Conservation (phyloP, 306 rosid genomes). For the Spatholobus suberectus region DNA sequence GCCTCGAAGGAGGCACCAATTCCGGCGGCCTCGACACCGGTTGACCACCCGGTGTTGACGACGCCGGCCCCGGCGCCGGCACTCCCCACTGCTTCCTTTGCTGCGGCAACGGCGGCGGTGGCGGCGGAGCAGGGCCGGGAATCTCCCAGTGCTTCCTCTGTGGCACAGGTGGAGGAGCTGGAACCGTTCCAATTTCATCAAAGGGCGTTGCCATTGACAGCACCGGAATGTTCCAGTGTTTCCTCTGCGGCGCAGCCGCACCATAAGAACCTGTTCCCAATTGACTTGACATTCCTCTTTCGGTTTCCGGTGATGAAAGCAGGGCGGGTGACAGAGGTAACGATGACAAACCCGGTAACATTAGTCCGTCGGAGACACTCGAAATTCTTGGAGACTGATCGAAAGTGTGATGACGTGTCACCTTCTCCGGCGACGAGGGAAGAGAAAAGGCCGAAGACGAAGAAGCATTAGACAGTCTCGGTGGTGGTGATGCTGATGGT, state of each 20-base stretch:
- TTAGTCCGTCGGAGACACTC: constrained; percentile 46
- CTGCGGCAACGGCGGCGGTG: constrained; percentile 13
- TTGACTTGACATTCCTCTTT: constrained; percentile 24
- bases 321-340: constrained; percentile 47
- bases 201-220: neutral
- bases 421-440: constrained; percentile 57
- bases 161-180: constrained; percentile 33
- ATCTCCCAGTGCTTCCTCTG: constrained; percentile 50
- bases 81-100: constrained; percentile 50
- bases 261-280: neutral
- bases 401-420: constrained; percentile 26
- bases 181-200: constrained; percentile 29
- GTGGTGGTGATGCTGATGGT: neutral
- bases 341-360: constrained; percentile 43
- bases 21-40: constrained; percentile 59
- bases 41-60: constrained; percentile 37
- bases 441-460: constrained; percentile 56
- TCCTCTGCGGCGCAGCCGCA: constrained; percentile 36
- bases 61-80: neutral
- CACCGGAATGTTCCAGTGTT: constrained; percentile 43
- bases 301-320: constrained; percentile 54
- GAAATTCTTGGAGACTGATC: constrained; percentile 62
- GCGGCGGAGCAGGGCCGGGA: constrained; percentile 32
- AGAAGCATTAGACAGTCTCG: constrained; percentile 48
- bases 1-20: constrained; percentile 63